phyloP scores from a whole-genome alignment of 2,329 filamentous ascomycete genomes.

The Botrytis galanthina region DNA sequence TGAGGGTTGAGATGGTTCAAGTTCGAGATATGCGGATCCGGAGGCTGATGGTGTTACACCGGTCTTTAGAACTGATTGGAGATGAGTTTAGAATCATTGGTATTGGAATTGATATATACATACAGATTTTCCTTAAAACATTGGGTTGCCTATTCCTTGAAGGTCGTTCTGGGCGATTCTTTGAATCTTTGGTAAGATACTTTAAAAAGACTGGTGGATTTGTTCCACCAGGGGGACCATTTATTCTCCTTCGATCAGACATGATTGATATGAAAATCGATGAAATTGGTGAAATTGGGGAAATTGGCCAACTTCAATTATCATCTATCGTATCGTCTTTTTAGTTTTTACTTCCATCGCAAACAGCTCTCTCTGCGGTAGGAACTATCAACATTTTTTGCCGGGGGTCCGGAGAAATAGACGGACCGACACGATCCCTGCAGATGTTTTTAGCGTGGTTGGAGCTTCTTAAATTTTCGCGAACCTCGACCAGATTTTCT shows the following conservation, averaged over 20 bases:
- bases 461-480: constrained; percentile 15
- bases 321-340: neutral
- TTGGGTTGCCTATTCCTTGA: constrained; percentile 61
- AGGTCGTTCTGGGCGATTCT: constrained; percentile 47
- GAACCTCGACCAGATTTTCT: neutral
- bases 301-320: neutral
- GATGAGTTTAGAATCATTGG: neutral
- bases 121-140: constrained; percentile 83
- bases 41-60: constrained; percentile 90
- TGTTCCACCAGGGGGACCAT: constrained; percentile 79
- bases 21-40: constrained; percentile 83
- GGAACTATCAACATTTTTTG: constrained; percentile 7
- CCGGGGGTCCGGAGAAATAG: constrained; percentile 3
- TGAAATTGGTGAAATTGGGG: neutral
- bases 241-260: constrained; percentile 85
- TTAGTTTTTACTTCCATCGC: neutral
- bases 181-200: constrained; percentile 47
- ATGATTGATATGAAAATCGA: constrained; percentile 44
- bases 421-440: neutral
- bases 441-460: neutral
- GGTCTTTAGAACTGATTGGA: constrained; percentile 72
- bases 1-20: constrained; percentile 48
- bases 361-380: neutral
- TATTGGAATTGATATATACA: constrained; percentile 39
- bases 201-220: constrained; percentile 67